Evolutionary conservation across 495 filamentous ascomycete genomes (phyloP).

Genomic region (Venustampulla echinocandica): DNA sequence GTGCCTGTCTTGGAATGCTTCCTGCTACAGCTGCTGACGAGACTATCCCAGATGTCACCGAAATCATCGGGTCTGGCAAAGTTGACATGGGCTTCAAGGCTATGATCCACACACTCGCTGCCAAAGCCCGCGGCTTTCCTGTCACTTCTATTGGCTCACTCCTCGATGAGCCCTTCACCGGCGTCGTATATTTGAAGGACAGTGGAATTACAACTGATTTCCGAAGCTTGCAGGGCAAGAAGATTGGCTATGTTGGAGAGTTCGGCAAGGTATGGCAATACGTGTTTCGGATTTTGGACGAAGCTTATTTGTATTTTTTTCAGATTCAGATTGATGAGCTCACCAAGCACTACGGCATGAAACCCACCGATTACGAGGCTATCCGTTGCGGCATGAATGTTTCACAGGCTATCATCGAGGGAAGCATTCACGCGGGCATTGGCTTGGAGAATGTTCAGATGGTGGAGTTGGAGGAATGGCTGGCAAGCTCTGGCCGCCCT

Average conservation of each 20-base stretch:
- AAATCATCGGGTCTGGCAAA: conserved; percentile 63
- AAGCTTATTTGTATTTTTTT: not conserved
- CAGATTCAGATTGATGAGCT: conserved; percentile 67
- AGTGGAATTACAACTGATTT: conserved; percentile 56
- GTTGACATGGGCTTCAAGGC: conserved; percentile 68
- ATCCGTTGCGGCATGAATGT: conserved; percentile 58
- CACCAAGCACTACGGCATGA: conserved; percentile 65
- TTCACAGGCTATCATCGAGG: conserved; percentile 55
- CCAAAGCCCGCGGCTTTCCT: conserved; percentile 62
- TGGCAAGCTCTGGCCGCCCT: conserved; percentile 48
- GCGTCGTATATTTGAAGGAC: conserved; percentile 60
- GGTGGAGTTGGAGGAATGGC: conserved; percentile 66
- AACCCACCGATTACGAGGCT: conserved; percentile 57
- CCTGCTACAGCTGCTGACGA: not conserved
- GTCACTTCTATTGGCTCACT: conserved; percentile 59
- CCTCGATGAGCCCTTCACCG: conserved; percentile 65
- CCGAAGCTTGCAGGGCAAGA: conserved; percentile 48
- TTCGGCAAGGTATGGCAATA: conserved; percentile 47
- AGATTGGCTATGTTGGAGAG: conserved; percentile 63
- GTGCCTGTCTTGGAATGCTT: conserved; percentile 1
- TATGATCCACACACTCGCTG: conserved; percentile 61
- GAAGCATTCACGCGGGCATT: conserved; percentile 59
- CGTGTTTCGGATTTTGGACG: not conserved
- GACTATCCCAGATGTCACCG: conserved; percentile 52
- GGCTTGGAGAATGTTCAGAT: conserved; percentile 67